Evolutionary conservation across 371 early-diverging fungal species (phyloP).

Genomic region (Syncephalastrum monosporum): DNA sequence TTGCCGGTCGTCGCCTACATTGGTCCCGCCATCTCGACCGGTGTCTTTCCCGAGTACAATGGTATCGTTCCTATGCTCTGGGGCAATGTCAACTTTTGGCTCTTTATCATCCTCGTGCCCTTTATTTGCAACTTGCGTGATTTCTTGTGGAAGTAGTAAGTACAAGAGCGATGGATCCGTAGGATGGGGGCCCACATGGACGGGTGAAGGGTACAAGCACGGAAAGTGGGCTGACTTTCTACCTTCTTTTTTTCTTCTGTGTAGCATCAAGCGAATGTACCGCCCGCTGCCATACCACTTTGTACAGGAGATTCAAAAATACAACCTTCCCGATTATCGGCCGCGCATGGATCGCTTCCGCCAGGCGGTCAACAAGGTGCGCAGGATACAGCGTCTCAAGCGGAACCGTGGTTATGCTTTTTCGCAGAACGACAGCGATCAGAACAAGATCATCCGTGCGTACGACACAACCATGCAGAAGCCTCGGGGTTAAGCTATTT

Average conservation of each 20-base stretch:
- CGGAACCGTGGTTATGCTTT: conserved; percentile 95
- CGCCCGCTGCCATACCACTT: conserved; percentile 85
- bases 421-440: conserved; percentile 94
- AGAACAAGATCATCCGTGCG: conserved; percentile 87
- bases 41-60: conserved; percentile 68
- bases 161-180: conserved; percentile 2
- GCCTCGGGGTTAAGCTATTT: conserved; percentile 63
- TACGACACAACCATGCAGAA: conserved; percentile 95
- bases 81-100: conserved; percentile 83
- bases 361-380: conserved; percentile 95
- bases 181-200: too few species aligned
- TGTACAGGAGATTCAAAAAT: conserved; percentile 97
- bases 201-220: not conserved
- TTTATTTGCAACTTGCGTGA: conserved; percentile 82
- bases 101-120: conserved; percentile 80
- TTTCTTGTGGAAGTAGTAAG: conserved; percentile 91
- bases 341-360: conserved; percentile 96
- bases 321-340: conserved; percentile 94
- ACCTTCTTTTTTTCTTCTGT: conserved; percentile 1
- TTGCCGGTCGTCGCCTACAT: conserved; percentile 84
- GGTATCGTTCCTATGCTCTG: conserved; percentile 80
- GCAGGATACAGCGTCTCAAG: conserved; percentile 89
- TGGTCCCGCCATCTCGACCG: conserved; percentile 75
- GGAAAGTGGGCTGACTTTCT: not conserved
- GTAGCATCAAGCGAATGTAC: conserved; percentile 81